Base-by-base conservation (phyloP, 257 asterid genomes). In the Forsythia suspensa region DNA sequence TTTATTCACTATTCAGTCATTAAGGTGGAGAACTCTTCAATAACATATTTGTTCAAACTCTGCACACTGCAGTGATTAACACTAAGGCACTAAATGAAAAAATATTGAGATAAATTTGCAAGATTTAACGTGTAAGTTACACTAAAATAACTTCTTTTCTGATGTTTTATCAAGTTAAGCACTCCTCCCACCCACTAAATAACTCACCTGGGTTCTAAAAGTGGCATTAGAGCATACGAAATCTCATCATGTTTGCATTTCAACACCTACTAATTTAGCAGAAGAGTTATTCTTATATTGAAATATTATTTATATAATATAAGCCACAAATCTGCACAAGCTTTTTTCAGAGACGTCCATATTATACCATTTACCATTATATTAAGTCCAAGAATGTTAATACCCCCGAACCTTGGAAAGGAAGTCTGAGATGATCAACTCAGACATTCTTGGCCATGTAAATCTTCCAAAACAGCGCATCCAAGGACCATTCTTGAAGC, bases 391-490 rank as follows among this genome's bases (percentile, higher is more conserved):
- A 67, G 41, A 42, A 68, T 12, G 75, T 40, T 68, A 66, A 76
- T 8, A 61, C 79, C 18, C 15, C 0, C 85, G 79, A 74, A 95
- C 99, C 98, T 93, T 89, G 79, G 96, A 91, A 67, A 96, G 93
- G 77, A 93, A 96, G 83, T 91, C 90, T 34, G 97, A 86, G 80
- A 96, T 92, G 72, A 93, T 94, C 88, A 90, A 82, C 82, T 93
- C 92, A 20, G 99, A 93, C 91, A 94, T 86, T 90, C 96, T 89
- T 68, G 97, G 96, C 99, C 99, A 96, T 57, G 96, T 91, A 87
- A 96, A 90, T 85, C 91, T 93, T 78, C 99, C 99, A 77, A 96
- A 88, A 84, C 85, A 85, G 46, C 76, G 85, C 94, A 92, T 89
- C 98, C 99, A 94, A 65, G 88, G 71, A 76, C 81, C 92, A 84